Conservation (phyloP, 2,329 filamentous ascomycete species). For the Didymella segeticola region DNA sequence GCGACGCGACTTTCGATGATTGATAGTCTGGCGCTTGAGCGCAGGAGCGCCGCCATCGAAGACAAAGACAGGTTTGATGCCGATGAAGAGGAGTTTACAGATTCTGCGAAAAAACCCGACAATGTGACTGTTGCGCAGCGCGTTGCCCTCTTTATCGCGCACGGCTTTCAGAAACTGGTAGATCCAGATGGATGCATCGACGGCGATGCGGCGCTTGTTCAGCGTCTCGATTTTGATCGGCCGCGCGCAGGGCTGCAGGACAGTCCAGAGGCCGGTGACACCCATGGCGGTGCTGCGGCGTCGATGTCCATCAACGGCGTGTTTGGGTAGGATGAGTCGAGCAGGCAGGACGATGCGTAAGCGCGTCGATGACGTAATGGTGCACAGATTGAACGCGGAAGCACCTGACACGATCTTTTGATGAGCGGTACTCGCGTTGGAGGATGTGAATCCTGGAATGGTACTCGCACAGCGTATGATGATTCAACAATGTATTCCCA, state of each 20-base stretch:
- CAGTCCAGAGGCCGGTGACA: constrained; percentile 97
- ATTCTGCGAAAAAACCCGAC: constrained; percentile 98
- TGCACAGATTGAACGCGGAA: constrained; percentile 4
- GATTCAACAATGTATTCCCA: no score
- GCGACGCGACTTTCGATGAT: constrained; percentile 75
- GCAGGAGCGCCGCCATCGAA: constrained; percentile 95
- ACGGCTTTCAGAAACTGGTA: constrained; percentile 99
- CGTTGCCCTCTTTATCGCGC: constrained; percentile 97
- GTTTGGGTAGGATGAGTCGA: neutral
- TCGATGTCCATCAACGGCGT: neutral
- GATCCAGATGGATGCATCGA: constrained; percentile 99
- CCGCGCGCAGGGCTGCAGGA: constrained; percentile 91
- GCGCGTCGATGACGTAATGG: constrained; percentile 17
- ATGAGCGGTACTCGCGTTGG: no score
- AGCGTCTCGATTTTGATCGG: constrained; percentile 96
- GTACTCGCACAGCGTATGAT: no score
- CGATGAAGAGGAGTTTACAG: constrained; percentile 96
- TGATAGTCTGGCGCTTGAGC: constrained; percentile 90
- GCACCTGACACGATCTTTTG: no score
- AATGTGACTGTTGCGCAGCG: constrained; percentile 91
- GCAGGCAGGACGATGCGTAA: constrained; percentile 1
- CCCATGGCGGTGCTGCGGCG: constrained; percentile 68
- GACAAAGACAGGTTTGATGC: constrained; percentile 95
- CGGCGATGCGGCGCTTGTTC: constrained; percentile 93
- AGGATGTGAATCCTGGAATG: no score